Conservation (phyloP, 1,284 basidiomycete genomes). For the Leccinum solheimii region DNA sequence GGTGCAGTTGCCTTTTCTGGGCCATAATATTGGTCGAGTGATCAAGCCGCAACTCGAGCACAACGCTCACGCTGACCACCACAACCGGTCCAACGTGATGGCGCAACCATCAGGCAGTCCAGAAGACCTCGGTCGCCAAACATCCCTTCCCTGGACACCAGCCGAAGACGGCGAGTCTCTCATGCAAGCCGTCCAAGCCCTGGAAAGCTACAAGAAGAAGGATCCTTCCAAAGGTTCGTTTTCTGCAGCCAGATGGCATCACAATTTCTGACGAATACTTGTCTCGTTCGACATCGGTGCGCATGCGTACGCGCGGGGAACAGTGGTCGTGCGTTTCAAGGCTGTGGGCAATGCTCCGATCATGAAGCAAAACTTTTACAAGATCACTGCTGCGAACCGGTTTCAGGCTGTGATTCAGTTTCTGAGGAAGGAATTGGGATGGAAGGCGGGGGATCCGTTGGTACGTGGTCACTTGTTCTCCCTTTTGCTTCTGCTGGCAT, state of each 20-base stretch:
- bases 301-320: not conserved
- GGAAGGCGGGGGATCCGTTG: constrained; percentile 85
- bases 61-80: constrained; percentile 8
- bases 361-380: constrained; percentile 99
- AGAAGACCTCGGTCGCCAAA: constrained; percentile 43
- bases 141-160: constrained; percentile 46
- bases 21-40: not conserved
- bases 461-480: constrained; percentile 48
- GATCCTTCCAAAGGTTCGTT: constrained; percentile 76
- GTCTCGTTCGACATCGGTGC: not conserved
- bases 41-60: not conserved
- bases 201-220: constrained; percentile 84
- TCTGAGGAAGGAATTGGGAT: constrained; percentile 85
- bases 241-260: not conserved
- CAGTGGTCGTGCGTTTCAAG: constrained; percentile 97
- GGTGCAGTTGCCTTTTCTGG: constrained; percentile 15
- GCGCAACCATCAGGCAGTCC: constrained; percentile 40
- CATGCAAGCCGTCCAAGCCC: constrained; percentile 63
- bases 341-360: constrained; percentile 98
- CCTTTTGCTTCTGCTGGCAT: not conserved
- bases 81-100: constrained; percentile 25
- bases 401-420: constrained; percentile 98
- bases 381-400: constrained; percentile 91
- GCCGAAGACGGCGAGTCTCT: constrained; percentile 44
- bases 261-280: not conserved